Evolutionary conservation across 2,329 filamentous ascomycete genomes (phyloP).

Genomic region (Colletotrichum zoysiae): DNA sequence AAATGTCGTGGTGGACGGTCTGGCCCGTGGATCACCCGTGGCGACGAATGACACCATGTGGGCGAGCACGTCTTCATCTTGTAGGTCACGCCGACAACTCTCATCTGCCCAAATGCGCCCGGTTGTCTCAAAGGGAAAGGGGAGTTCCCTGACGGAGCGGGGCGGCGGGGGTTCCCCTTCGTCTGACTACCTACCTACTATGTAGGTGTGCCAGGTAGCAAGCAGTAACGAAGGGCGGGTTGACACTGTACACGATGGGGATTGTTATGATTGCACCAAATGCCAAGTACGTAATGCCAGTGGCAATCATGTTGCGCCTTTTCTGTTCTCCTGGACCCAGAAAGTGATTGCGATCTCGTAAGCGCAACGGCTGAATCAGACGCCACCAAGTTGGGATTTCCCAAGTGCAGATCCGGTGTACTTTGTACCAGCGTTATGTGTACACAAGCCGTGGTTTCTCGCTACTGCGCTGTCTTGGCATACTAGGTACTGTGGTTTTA

Average conservation of each 20-base stretch:
- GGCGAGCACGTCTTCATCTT: constrained; percentile 12
- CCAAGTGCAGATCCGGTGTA: constrained; percentile 2
- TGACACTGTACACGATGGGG: constrained; percentile 15
- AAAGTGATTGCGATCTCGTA: constrained; percentile 22
- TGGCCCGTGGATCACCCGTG: constrained; percentile 37
- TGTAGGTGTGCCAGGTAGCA: neutral
- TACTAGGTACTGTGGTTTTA: neutral
- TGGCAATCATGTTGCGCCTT: neutral
- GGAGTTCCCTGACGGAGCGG: neutral
- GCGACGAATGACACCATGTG: constrained; percentile 22
- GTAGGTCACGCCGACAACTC: constrained; percentile 27
- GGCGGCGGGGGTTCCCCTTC: neutral
- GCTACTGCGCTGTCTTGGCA: neutral
- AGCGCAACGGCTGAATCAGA: constrained; percentile 19
- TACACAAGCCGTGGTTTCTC: constrained; percentile 13
- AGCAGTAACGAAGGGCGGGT: constrained; percentile 18
- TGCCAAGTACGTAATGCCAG: constrained; percentile 18
- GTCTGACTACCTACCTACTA: neutral
- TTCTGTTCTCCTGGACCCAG: neutral
- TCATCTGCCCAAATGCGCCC: constrained; percentile 33
- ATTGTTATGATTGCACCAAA: constrained; percentile 8
- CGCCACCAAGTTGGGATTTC: constrained; percentile 1
- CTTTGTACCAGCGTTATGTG: neutral
- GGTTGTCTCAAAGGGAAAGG: constrained; percentile 10
- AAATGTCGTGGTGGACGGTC: constrained; percentile 18